A percentile compares a stretch with the other conserved stretches of the same genome.
These are phyloP conservation scores for Rhizopus stolonifer DNA, from an alignment of 371 early-diverging fungal genomes.

Conservation along the genomic window DNA sequence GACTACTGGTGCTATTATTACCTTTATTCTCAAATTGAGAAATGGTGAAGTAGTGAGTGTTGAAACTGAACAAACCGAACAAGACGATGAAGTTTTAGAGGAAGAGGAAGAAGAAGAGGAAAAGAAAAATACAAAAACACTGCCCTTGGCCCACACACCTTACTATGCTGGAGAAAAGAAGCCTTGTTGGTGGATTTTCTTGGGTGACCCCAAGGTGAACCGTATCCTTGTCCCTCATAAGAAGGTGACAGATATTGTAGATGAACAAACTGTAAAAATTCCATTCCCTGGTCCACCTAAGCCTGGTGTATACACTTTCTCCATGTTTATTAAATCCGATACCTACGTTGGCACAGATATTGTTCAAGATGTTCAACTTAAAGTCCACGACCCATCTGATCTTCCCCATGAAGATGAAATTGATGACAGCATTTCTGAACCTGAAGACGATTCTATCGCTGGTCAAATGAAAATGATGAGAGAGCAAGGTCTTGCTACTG, in stretches of 20 bases:
- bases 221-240: constrained; percentile 79
- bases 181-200: constrained; percentile 91
- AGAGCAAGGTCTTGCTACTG: constrained; percentile 67
- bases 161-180: constrained; percentile 72
- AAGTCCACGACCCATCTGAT: constrained; percentile 66
- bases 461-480: constrained; percentile 89
- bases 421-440: constrained; percentile 94
- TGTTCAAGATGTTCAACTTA: constrained; percentile 70
- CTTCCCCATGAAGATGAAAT: constrained; percentile 73
- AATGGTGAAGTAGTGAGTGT: constrained; percentile 33
- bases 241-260: constrained; percentile 76
- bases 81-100: constrained; percentile 40
- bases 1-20: constrained; percentile 79
- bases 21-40: constrained; percentile 66
- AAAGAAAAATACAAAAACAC: constrained; percentile 29
- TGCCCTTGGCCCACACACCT: constrained; percentile 65
- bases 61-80: constrained; percentile 28
- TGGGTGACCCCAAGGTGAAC: constrained; percentile 83
- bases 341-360: constrained; percentile 84
- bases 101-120: constrained; percentile 33
- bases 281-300: constrained; percentile 95
- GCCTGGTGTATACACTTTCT: constrained; percentile 81
- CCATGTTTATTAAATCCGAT: constrained; percentile 86
- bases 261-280: constrained; percentile 69
- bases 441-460: constrained; percentile 93